A percentile compares a stretch with the other conserved stretches of the same genome.
phyloP scores from a whole-genome alignment of 176 grass and related monocot species.

The Alopecurus myosuroides region DNA sequence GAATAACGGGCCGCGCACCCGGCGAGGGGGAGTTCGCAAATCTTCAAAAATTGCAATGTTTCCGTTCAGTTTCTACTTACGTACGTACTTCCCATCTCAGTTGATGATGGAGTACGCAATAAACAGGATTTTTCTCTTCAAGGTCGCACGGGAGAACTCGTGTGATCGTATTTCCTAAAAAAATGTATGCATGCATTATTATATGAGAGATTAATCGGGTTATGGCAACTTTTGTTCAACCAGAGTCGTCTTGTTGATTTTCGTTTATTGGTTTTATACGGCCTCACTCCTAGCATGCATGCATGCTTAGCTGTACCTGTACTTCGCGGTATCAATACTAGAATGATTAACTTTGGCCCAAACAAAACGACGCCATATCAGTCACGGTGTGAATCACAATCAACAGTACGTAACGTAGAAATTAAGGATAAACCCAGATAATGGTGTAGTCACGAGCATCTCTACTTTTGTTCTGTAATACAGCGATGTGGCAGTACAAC shows the following conservation, averaged over 20 bases:
- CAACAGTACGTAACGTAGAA: too few species aligned
- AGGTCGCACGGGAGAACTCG: neutral
- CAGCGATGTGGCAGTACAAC: too few species aligned
- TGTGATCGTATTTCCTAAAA: neutral
- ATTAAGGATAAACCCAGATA: too few species aligned
- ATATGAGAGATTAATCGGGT: neutral
- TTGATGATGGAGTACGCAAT: neutral
- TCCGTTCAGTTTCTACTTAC: neutral
- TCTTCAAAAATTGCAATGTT: neutral
- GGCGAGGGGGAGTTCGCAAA: neutral
- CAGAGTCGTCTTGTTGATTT: neutral
- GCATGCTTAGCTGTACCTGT: too few species aligned
- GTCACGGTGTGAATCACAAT: too few species aligned
- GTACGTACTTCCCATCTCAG: neutral
- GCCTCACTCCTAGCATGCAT: too few species aligned
- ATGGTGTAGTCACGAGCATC: too few species aligned
- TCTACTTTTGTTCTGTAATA: too few species aligned
- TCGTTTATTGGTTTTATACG: neutral
- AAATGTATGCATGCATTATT: neutral
- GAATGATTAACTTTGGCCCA: too few species aligned
- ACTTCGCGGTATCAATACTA: neutral
- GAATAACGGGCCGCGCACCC: neutral
- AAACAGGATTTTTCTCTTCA: neutral
- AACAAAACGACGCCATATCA: too few species aligned
- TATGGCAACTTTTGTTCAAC: neutral